Evolutionary conservation across 2,329 filamentous ascomycete genomes (phyloP), one percentile per base, ranked within the genome.

Genomic region (Diaporthe nobilis): DNA sequence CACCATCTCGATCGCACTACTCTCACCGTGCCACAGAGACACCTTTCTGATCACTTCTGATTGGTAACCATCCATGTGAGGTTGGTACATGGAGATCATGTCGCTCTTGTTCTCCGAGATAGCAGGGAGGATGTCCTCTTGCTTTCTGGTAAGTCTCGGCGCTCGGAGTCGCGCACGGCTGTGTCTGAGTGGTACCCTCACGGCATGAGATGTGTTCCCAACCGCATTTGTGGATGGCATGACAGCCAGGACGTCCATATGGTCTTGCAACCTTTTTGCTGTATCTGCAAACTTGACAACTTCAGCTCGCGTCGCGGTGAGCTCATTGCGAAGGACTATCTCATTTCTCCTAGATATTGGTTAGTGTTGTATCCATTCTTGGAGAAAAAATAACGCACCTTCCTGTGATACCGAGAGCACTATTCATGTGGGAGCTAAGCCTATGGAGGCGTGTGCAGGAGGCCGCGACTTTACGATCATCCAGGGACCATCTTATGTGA

Each of bases 61-160:
- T n/a, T 1, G 57, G 1, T 7, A 28, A 39, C 39, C 20, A 17
- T 39, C 12, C 1, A n/a, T 15, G 9, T 2, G 8, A n/a, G 13
- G 31, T n/a, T 20, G 12, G 8, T 15, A 20, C 9, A 3, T 15
- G 5, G 4, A 2, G 1, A n/a, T 15, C 2, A n/a, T n/a, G 3
- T 60, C 9, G 34, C 34, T n/a, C 3, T 37, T 25, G 4, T 37
- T n/a, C 13, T 60, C 3, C 7, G 31, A 6, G 4, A 13, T n/a
- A 1, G 17, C 15, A n/a, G 4, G 4, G 4, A 15, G 6, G 9
- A 12, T 4, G 34, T 3, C 4, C 25, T 3, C 4, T 39, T 1
- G 31, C 5, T 25, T 4, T 2, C 20, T 60, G 12, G 25, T 10
- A 17, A 39, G 25, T 15, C 34, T 60, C 15, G 20, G 31, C 0